Conservation (phyloP, 2,329 filamentous ascomycete genomes). For the Scedosporium aurantiacum region DNA sequence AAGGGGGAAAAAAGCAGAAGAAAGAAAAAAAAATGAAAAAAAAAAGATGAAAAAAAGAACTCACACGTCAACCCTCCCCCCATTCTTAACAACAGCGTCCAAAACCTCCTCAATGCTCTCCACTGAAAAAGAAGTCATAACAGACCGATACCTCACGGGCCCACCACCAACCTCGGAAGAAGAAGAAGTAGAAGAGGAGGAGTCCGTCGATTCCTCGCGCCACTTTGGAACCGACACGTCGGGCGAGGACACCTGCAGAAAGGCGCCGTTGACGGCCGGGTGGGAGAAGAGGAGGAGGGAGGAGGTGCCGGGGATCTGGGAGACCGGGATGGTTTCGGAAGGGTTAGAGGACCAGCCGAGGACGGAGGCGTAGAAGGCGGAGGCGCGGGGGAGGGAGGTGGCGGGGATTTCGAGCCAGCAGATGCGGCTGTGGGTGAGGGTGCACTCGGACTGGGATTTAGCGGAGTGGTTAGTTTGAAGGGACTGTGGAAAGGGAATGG, state of each 20-base stretch:
- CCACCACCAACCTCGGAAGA: constrained; percentile 15
- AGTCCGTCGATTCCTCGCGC: background rate
- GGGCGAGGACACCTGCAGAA: constrained; percentile 21
- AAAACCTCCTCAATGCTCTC: constrained; percentile 21
- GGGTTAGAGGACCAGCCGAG: constrained; percentile 21
- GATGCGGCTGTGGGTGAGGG: constrained; percentile 19
- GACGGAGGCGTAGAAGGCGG: constrained; percentile 25
- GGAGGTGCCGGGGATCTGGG: constrained; percentile 15
- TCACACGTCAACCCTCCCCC: constrained; percentile 24
- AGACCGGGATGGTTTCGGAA: constrained; percentile 11
- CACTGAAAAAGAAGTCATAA: constrained; percentile 24
- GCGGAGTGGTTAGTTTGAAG: background rate
- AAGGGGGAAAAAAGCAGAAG: background rate
- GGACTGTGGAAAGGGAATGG: background rate
- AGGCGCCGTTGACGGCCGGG: constrained; percentile 21
- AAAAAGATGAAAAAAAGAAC: constrained; percentile 10
- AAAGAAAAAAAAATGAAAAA: background rate
- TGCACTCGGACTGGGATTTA: background rate
- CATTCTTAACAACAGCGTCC: constrained; percentile 16
- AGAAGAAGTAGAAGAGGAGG: too few relatives aligned
- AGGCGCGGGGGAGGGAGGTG: constrained; percentile 20
- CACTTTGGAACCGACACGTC: constrained; percentile 7
- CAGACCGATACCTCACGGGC: constrained; percentile 15
- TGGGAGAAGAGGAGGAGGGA: constrained; percentile 23
- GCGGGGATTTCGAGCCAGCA: constrained; percentile 29